Conservation (phyloP, 768 basidiomycete species). For the Arthromyces matolae region DNA sequence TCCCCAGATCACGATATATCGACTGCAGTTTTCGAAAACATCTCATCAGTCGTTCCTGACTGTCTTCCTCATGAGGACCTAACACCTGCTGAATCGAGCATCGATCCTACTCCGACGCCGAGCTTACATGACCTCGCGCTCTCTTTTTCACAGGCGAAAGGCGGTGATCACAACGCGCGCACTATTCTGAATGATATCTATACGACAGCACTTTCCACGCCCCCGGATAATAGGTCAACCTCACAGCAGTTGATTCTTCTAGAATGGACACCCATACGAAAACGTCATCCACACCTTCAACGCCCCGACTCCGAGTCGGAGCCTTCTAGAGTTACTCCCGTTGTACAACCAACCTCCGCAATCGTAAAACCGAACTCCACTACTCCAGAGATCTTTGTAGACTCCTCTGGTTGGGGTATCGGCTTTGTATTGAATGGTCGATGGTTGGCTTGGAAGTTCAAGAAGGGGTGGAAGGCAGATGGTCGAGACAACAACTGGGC, state of each 20-base stretch:
- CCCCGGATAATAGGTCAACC: background rate
- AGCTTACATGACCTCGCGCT: too few species aligned
- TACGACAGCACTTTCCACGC: background rate
- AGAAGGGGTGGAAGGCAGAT: conserved; percentile 23
- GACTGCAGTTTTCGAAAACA: too few species aligned
- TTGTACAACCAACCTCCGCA: background rate
- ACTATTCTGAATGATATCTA: background rate
- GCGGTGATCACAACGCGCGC: too few species aligned
- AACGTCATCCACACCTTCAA: too few species aligned
- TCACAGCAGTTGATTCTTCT: conserved; percentile 20
- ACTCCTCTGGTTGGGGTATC: conserved; percentile 41
- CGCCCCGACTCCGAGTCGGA: too few species aligned
- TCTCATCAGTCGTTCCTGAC: too few species aligned
- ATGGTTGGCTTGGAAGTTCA: conserved; percentile 41
- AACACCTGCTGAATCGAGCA: too few species aligned
- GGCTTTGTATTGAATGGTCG: conserved; percentile 30
- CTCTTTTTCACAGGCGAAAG: too few species aligned
- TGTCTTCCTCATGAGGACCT: too few species aligned
- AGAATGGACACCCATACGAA: conserved; percentile 13
- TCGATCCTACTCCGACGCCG: too few species aligned
- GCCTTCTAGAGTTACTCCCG: background rate
- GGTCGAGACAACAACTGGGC: conserved; percentile 40
- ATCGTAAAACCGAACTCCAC: background rate
- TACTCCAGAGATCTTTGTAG: conserved; percentile 32
- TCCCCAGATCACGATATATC: too few species aligned